Percentiles rank a stretch among this genome's conserved stretches.
Evolutionary conservation across 495 filamentous ascomycete species (phyloP).

Genomic region (Penicillium lagena): DNA sequence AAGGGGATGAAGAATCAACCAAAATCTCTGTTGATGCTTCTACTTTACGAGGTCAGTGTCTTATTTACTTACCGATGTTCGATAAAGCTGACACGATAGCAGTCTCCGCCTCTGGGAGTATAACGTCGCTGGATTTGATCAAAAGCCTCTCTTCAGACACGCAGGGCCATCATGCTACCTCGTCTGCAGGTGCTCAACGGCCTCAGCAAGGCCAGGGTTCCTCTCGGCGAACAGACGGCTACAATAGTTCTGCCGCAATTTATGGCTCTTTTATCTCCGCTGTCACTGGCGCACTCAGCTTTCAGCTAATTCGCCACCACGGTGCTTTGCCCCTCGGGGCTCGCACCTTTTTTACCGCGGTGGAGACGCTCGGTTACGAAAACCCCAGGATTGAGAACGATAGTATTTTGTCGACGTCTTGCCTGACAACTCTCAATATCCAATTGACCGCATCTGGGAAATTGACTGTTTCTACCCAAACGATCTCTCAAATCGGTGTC

Average conservation of each 20-base stretch:
- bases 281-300: constrained; percentile 32
- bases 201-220: constrained; percentile 18
- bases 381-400: constrained; percentile 22
- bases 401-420: constrained; percentile 20
- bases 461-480: constrained; percentile 32
- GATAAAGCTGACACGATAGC: too few relatives aligned
- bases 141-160: constrained; percentile 31
- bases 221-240: constrained; percentile 26
- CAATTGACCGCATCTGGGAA: constrained; percentile 34
- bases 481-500: constrained; percentile 33
- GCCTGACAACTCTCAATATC: constrained; percentile 33
- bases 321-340: constrained; percentile 38
- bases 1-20: constrained; percentile 22
- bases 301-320: constrained; percentile 31
- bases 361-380: constrained; percentile 28
- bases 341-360: constrained; percentile 36
- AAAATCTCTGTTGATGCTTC: constrained; percentile 29
- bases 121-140: constrained; percentile 30
- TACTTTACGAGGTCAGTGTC: constrained; percentile 30
- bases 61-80: too few relatives aligned
- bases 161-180: constrained; percentile 12
- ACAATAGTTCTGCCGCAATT: constrained; percentile 32
- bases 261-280: constrained; percentile 41
- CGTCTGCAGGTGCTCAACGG: constrained; percentile 20
- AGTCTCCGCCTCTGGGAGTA: constrained; percentile 39